These are phyloP conservation scores for Excoecaria cochinchinensis DNA, from an alignment of 345 rosid species.

Conservation along the genomic window DNA sequence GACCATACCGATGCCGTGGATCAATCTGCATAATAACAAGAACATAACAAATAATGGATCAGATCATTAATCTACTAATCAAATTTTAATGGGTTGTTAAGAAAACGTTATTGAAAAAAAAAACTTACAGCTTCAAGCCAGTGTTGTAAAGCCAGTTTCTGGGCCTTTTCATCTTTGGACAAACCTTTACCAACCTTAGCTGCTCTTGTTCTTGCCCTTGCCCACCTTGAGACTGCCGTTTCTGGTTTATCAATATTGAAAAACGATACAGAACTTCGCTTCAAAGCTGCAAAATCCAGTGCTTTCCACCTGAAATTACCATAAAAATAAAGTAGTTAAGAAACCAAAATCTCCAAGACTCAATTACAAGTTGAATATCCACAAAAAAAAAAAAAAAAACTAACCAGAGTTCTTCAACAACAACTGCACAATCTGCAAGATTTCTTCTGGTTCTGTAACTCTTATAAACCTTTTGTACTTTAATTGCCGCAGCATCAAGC, in stretches of 20 bases:
- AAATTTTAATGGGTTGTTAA: no score
- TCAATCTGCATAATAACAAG: slow-evolving; percentile 44
- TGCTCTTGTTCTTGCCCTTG: slow-evolving; percentile 89
- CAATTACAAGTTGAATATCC: background rate
- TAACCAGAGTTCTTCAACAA: slow-evolving; percentile 81
- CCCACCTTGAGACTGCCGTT: slow-evolving; percentile 81
- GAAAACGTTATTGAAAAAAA: background rate
- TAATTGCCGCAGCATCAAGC: slow-evolving; percentile 85
- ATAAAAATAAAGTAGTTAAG: background rate
- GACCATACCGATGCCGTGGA: slow-evolving; percentile 70
- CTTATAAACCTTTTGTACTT: slow-evolving; percentile 82
- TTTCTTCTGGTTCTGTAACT: slow-evolving; percentile 86
- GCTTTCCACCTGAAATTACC: slow-evolving; percentile 76
- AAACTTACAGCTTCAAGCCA: slow-evolving; percentile 97
- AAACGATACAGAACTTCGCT: slow-evolving; percentile 62
- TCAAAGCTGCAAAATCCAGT: slow-evolving; percentile 68
- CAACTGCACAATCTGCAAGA: slow-evolving; percentile 94
- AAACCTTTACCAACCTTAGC: slow-evolving; percentile 97
- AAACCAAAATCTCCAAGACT: background rate
- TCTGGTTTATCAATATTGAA: slow-evolving; percentile 66
- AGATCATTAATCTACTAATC: background rate
- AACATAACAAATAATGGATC: background rate
- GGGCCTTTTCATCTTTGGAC: slow-evolving; percentile 82
- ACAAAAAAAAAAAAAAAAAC: slow-evolving; percentile 7
- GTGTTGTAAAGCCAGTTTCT: slow-evolving; percentile 78